Percentiles rank a stretch among this genome's conserved stretches.
Evolutionary conservation across 306 rosid genomes (phyloP).

Genomic region (Dalbergia cultrata): DNA sequence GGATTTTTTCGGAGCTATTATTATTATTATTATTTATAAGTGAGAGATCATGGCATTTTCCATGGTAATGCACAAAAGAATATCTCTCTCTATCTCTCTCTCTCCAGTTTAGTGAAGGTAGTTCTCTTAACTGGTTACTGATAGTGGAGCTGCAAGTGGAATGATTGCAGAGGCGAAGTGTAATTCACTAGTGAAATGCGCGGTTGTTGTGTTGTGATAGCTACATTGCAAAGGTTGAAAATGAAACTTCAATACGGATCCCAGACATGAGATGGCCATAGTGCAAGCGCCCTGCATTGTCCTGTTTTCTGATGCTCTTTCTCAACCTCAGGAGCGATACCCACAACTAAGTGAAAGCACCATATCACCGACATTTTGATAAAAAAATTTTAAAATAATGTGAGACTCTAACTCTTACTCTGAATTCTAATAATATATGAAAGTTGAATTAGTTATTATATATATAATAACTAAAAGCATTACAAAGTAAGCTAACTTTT

Average conservation of each 20-base stretch:
- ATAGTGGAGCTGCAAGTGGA: slow-evolving; percentile 8
- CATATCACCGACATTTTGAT: too few species aligned
- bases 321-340: too few species aligned
- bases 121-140: slow-evolving; percentile 13
- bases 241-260: background rate
- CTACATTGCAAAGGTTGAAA: slow-evolving; percentile 36
- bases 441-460: background rate
- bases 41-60: background rate
- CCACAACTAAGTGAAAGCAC: too few species aligned
- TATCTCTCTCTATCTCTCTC: background rate
- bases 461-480: background rate
- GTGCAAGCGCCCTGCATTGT: slow-evolving; percentile 1
- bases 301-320: slow-evolving; percentile 12
- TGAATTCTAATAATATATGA: too few species aligned
- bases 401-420: too few species aligned
- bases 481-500: background rate
- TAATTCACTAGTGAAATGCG: slow-evolving; percentile 6
- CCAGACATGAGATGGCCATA: background rate
- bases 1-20: slow-evolving; percentile 15
- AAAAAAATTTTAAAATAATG: too few species aligned
- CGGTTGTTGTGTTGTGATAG: slow-evolving; percentile 11
- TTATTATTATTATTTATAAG: background rate
- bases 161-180: slow-evolving; percentile 21
- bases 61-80: background rate
- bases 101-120: background rate